Evolutionary conservation across 495 filamentous ascomycete species (phyloP).

Genomic region (Trichoderma parareesei): DNA sequence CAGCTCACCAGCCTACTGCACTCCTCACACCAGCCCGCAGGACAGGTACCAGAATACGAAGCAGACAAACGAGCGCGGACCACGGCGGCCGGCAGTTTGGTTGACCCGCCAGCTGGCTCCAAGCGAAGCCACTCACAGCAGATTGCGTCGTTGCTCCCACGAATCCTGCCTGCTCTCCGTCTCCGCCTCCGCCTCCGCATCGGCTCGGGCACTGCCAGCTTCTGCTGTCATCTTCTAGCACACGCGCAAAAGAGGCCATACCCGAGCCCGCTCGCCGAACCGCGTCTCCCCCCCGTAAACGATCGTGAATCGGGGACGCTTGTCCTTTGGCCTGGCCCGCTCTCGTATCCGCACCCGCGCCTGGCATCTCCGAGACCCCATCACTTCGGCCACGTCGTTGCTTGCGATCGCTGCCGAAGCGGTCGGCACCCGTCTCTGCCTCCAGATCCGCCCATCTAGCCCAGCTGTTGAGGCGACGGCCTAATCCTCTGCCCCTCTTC

Average conservation of each 20-base stretch:
- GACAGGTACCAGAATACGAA: background rate
- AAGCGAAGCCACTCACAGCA: background rate
- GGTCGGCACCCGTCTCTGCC: background rate
- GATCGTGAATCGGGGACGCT: background rate
- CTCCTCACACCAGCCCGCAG: no score
- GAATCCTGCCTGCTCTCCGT: background rate
- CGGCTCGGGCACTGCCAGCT: background rate
- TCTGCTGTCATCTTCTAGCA: background rate
- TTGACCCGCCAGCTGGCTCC: background rate
- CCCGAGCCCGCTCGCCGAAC: background rate
- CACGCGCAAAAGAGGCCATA: background rate
- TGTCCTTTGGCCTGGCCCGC: conserved; percentile 10
- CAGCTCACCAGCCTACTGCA: background rate
- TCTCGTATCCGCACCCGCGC: conserved; percentile 11
- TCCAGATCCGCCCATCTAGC: background rate
- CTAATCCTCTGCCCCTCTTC: background rate
- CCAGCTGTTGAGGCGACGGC: background rate
- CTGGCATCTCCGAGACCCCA: background rate
- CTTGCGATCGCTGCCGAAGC: background rate
- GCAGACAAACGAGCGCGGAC: background rate
- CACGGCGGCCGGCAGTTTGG: conserved; percentile 1
- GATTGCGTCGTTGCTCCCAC: background rate
- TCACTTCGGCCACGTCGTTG: background rate
- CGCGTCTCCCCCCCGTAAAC: background rate
- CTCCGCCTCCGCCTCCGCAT: conserved; percentile 1